phyloP scores from a whole-genome alignment of 169 alveolate species.

The Eimeria praecox region DNA sequence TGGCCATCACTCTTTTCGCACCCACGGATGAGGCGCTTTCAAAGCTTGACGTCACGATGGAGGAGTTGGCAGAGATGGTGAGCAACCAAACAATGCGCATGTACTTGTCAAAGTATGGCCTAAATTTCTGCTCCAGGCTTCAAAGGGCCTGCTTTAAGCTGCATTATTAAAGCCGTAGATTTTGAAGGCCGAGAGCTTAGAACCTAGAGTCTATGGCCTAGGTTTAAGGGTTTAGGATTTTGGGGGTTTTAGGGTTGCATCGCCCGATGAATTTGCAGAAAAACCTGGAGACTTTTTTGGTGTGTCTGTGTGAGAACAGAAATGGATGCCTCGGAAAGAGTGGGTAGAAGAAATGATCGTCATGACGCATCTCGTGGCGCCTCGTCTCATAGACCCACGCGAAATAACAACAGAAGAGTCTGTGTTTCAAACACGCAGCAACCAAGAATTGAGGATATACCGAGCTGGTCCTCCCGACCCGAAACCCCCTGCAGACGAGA shows the following conservation, averaged over 20 bases:
- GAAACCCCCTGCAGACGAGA: neutral
- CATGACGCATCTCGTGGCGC: slow-evolving; percentile 65
- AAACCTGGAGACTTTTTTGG: neutral
- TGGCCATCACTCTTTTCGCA: slow-evolving; percentile 66
- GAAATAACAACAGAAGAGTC: slow-evolving; percentile 50
- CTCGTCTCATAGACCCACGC: slow-evolving; percentile 52
- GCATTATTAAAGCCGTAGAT: neutral
- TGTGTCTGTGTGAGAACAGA: slow-evolving; percentile 25
- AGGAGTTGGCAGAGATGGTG: slow-evolving; percentile 45
- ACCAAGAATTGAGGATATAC: slow-evolving; percentile 27
- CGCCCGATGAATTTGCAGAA: neutral
- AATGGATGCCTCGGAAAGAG: slow-evolving; percentile 30
- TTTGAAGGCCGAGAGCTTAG: neutral
- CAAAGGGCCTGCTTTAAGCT: neutral
- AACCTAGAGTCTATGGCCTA: neutral
- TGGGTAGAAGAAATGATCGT: slow-evolving; percentile 57
- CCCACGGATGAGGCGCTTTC: slow-evolving; percentile 44
- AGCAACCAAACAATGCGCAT: neutral
- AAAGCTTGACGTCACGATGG: neutral
- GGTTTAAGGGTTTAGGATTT: neutral
- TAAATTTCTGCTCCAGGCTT: neutral
- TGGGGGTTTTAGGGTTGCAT: too few species aligned
- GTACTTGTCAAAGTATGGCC: neutral
- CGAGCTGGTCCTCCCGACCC: slow-evolving; percentile 37
- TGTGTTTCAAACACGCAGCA: slow-evolving; percentile 59